Base-by-base conservation (phyloP, 2,329 filamentous ascomycete species). In the Colletotrichum lindemuthianum region DNA sequence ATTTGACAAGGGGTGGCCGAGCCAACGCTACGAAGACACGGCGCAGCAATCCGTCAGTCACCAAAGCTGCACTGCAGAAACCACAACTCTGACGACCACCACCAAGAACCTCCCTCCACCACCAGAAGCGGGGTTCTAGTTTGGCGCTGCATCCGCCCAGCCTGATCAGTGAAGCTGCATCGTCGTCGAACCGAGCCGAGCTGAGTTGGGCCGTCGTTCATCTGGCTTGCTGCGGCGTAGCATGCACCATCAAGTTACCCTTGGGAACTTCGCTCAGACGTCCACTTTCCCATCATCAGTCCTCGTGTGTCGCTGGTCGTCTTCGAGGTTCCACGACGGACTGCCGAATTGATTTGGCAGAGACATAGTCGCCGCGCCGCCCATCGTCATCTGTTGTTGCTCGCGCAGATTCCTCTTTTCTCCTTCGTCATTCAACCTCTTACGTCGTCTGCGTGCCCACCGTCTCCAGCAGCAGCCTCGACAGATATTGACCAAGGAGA, bases 51-150 rank as follows among this genome's bases (percentile, higher is more conserved):
- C 36, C 61, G 43, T 43, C 58, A 43, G 24, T 56, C 58, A 61
- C 51, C 24, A 24, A 24, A 24, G 58, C 47, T 41, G 44, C 45
- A 10, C 24, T 24, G 24, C 24, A 11, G 8, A 51, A 39, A 51
- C 32, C 34, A 11, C 43, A 40, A 45, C 48, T 39, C 55, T 51
- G 39, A 59, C 44, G 40, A 61, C 58, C 50, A 36, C 24, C 24
- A 24, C 24, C 24, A 59, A 40, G 33, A n/a, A 33, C n/a, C n/a
- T 48, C 43, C 59, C 51, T 57, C 52, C 52, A 50, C 59, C 51
- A 34, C 50, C 40, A 61, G 58, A 54, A 51, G 61, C 61, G 58
- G 58, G 51, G 58, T 51, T 40, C 44, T 65, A 16, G 13, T 45
- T 51, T 45, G 61, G 58, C 58, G 45, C 58, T 56, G 45, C 45